Conservation (phyloP, 495 filamentous ascomycete species). For the Penicillium lividum region DNA sequence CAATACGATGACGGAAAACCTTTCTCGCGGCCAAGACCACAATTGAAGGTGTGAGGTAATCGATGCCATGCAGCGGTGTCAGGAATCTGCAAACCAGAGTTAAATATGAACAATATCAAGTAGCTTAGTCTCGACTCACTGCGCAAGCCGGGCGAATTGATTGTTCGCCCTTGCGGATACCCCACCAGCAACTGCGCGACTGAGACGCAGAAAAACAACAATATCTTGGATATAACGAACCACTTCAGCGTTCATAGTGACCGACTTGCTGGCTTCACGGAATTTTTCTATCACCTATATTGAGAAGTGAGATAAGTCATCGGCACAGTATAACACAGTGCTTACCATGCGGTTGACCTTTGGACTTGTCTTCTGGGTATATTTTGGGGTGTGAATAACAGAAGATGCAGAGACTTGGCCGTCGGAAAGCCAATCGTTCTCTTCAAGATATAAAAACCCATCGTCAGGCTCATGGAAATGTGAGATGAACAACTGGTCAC, state of each 20-base stretch:
- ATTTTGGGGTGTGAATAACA: conserved; percentile 41
- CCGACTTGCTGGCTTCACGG: conserved; percentile 33
- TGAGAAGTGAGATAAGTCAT: neutral
- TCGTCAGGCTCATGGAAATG: conserved; percentile 78
- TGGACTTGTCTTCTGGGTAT: conserved; percentile 13
- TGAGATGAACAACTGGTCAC: conserved; percentile 84
- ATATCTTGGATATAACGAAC: conserved; percentile 82
- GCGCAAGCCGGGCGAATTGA: conserved; percentile 68
- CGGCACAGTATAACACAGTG: neutral
- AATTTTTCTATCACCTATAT: conserved; percentile 47
- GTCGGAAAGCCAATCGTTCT: conserved; percentile 50
- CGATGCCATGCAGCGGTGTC: conserved; percentile 78
- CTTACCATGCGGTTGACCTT: conserved; percentile 29
- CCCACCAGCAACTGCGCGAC: conserved; percentile 78
- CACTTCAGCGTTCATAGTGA: conserved; percentile 64
- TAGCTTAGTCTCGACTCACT: conserved; percentile 39
- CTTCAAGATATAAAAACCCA: conserved; percentile 71
- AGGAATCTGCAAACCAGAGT: conserved; percentile 43
- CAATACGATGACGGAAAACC: conserved; percentile 83
- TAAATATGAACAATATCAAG: neutral
- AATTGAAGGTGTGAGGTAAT: conserved; percentile 82
- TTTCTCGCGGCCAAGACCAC: conserved; percentile 83
- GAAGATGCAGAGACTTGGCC: conserved; percentile 47
- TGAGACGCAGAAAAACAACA: conserved; percentile 78
- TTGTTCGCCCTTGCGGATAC: conserved; percentile 74